phyloP scores from a whole-genome alignment of 768 basidiomycete genomes.

The Lactarius psammicola region DNA sequence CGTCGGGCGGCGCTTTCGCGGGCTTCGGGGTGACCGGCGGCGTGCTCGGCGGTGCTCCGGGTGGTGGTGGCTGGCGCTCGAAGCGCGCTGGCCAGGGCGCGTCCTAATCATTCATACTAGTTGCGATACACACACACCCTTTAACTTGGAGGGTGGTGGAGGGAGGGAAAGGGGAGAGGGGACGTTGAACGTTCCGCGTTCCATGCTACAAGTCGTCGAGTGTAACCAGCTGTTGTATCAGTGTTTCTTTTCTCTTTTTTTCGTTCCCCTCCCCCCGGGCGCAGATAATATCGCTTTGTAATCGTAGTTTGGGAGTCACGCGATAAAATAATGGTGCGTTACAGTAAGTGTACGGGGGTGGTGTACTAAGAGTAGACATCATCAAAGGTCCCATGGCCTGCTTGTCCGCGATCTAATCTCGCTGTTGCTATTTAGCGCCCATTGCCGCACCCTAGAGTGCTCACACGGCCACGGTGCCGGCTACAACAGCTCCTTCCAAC shows the following conservation, averaged over 20 bases:
- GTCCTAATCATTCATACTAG: conserved; percentile 4
- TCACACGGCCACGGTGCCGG: too few relatives aligned
- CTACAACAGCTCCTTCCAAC: too few relatives aligned
- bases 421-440: too few relatives aligned
- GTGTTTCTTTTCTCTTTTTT: not conserved
- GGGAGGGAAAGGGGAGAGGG: not conserved
- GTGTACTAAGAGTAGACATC: not conserved
- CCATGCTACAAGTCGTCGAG: conserved; percentile 2
- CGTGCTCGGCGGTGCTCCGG: conserved; percentile 29
- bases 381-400: not conserved
- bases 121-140: not conserved
- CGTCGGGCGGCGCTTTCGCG: conserved; percentile 48
- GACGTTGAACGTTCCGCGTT: too few relatives aligned
- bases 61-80: conserved; percentile 12
- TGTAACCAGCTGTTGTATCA: conserved; percentile 19
- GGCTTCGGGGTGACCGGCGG: conserved; percentile 41
- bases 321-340: not conserved
- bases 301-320: not conserved
- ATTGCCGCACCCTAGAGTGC: too few relatives aligned
- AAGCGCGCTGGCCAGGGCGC: conserved; percentile 21
- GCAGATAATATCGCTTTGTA: not conserved
- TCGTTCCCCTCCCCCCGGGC: not conserved
- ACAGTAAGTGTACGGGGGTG: too few relatives aligned
- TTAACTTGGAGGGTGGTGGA: not conserved
- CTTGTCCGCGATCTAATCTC: too few relatives aligned